Evolutionary conservation across 2,329 filamentous ascomycete genomes (phyloP).

Genomic region (Fusarium succisae): DNA sequence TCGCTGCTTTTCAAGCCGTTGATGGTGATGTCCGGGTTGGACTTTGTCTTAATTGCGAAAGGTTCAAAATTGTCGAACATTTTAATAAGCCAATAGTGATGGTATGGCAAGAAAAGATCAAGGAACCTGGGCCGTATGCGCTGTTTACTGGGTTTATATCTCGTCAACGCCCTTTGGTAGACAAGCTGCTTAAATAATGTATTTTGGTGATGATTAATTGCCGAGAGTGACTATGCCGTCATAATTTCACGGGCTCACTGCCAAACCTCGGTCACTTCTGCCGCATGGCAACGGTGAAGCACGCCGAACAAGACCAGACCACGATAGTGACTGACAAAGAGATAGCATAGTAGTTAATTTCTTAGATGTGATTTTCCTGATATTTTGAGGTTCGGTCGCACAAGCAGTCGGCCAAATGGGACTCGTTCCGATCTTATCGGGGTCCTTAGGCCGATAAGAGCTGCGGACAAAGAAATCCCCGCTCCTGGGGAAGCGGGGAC

Average conservation of each 20-base stretch:
- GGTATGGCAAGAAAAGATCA: accelerated
- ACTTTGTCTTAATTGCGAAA: conserved; percentile 51
- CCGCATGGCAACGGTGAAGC: neutral
- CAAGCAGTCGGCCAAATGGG: neutral
- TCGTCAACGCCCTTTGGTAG: conserved; percentile 10
- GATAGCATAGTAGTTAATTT: accelerated
- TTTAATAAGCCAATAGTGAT: neutral
- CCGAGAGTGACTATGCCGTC: conserved; percentile 13
- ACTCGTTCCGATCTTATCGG: neutral
- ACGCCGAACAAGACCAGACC: accelerated
- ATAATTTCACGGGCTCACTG: neutral
- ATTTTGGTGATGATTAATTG: neutral
- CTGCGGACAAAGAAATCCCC: conserved; percentile 18
- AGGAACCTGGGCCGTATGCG: accelerated
- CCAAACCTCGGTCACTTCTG: neutral
- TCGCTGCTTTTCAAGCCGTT: conserved; percentile 52
- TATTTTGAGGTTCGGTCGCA: too few species aligned
- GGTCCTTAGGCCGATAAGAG: neutral
- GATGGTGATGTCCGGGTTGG: conserved; percentile 53
- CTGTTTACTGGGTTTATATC: neutral
- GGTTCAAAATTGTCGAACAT: conserved; percentile 54
- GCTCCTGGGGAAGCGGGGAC: neutral
- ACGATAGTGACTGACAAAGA: accelerated
- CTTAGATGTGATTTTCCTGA: too few species aligned
- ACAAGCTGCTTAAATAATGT: conserved; percentile 2